Base-by-base conservation (phyloP, 805 yeast species). In the Vanderwaltozyma polyspora region DNA sequence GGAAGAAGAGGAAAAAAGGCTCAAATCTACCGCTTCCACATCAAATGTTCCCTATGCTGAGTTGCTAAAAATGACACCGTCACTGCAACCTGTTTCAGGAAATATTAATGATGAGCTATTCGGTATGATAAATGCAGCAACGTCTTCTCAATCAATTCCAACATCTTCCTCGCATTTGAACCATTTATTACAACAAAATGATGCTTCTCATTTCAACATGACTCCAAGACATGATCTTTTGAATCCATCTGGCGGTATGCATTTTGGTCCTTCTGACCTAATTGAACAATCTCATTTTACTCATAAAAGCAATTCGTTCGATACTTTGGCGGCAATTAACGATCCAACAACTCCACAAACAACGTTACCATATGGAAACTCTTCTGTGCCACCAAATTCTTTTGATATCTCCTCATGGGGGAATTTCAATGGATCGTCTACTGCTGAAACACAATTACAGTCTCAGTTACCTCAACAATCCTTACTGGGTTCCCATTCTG, bases 41-140 rank as follows among this genome's bases (percentile, higher is more conserved):
- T 8, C 13, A 9, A 13, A n/a, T 15, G 12, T 15, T 6, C 9
- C 15, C 30, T 6, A 28, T 21, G 10, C 10, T 21, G 23, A 21
- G 23, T 8, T 10, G 7, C 10, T 8, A 8, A 21, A 21, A 21
- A 21, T 7, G 19, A 21, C 29, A 9, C 32, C 29, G 13, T 4
- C 22, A 14, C 27, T 19, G n/a, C 29, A 30, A 17, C 15, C 27
- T 27, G 16, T 23, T 15, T 7, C 15, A 34, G 25, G 15, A 8
- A 13, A 25, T 28, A 37, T 51, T 24, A 47, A 45, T 33, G 49
- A 51, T 25, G 57, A 52, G 19, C 43, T 52, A 12, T 39, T 48
- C 24, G 44, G 43, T 19, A 46, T 55, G 44, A 45, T 52, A 3
- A 52, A 46, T 35, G 44, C 55, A 12, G 59, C 47, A 0, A 36